These are phyloP conservation scores for Imleria badia DNA, from an alignment of 768 basidiomycete species.

Conservation along the genomic window DNA sequence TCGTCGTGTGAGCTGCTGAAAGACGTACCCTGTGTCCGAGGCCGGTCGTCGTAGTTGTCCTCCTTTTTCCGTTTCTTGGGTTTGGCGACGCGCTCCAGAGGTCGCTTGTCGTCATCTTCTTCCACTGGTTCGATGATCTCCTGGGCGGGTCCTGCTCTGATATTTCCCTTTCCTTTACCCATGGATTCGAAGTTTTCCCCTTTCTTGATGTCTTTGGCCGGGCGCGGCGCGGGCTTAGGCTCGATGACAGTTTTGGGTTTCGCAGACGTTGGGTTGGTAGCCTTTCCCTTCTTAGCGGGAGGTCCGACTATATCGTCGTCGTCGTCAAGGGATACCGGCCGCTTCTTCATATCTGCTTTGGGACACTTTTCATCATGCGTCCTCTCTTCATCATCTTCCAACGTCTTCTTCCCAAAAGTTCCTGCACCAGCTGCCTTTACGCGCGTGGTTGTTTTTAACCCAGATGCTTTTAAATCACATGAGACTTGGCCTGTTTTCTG, in stretches of 20 bases:
- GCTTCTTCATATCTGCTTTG: slow-evolving; percentile 5
- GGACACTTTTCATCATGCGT: neutral
- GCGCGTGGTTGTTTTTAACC: neutral
- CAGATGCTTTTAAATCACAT: neutral
- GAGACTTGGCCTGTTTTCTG: neutral
- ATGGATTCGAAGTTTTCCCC: neutral
- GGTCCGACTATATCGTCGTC: neutral
- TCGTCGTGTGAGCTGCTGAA: neutral
- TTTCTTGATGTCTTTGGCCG: neutral
- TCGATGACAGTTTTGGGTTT: neutral
- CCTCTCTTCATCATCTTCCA: neutral
- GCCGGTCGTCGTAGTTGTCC: slow-evolving; percentile 22
- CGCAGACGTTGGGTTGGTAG: neutral
- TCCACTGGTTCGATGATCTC: neutral
- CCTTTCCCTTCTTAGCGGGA: slow-evolving; percentile 19
- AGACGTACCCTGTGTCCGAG: slow-evolving; percentile 16
- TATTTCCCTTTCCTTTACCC: neutral
- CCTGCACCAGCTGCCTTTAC: neutral
- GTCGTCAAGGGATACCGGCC: slow-evolving; percentile 1
- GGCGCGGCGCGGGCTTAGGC: neutral
- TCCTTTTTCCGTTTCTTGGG: slow-evolving; percentile 20
- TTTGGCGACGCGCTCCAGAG: slow-evolving; percentile 1
- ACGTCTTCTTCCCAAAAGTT: neutral
- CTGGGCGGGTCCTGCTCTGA: neutral
- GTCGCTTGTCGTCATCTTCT: neutral